Evolutionary conservation across 306 rosid genomes (phyloP), one percentile per base, ranked within the genome.

Genomic region (Dicorynia guianensis): DNA sequence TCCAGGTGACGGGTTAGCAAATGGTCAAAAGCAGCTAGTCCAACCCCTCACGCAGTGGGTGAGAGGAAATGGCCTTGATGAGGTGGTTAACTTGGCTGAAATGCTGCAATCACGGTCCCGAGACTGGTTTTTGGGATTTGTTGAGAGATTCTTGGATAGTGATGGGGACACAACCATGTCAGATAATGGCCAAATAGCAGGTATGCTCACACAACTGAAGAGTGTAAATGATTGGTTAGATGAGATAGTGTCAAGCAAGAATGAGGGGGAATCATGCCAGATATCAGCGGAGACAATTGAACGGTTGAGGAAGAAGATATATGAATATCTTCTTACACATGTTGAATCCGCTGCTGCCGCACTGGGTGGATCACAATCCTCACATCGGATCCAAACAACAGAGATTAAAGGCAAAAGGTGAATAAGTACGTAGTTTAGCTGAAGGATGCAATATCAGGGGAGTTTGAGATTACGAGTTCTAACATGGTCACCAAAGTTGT

Each of bases 321-420:
- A 96, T 54, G 99, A 92, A 62, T 96, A 92, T 83, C 97, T 96
- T 76, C 99, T 96, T 53, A 92, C 96, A 58, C 97, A 96, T 77
- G 99, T 96, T 11, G 98, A 96, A 80, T 96, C 98, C 12, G 99
- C 98, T 33, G 99, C 99, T 0, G 99, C 98, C 6, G 98, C 99
- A 7, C 97, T 96, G 15, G 36, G 67, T 13, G 98, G 94, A 63
- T 80, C 90, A 11, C 96, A 87, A 76, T 72, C 85, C 7, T 81
- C 80, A 15, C 88, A 89, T 17, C 78, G 17, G 63, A 36, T 84
- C 56, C 87, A 77, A 74, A 70, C 88, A 68, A 18, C 84, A 30
- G 97, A 89, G 62, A 77, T 73, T 15, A 90, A 83, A 83, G 76
- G 71, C 14, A 90, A 90, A 89, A 90, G 82, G 80, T 89, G 84